These are phyloP conservation scores for Coniferiporia weirii DNA, from an alignment of 1,284 basidiomycete genomes.

Conservation along the genomic window DNA sequence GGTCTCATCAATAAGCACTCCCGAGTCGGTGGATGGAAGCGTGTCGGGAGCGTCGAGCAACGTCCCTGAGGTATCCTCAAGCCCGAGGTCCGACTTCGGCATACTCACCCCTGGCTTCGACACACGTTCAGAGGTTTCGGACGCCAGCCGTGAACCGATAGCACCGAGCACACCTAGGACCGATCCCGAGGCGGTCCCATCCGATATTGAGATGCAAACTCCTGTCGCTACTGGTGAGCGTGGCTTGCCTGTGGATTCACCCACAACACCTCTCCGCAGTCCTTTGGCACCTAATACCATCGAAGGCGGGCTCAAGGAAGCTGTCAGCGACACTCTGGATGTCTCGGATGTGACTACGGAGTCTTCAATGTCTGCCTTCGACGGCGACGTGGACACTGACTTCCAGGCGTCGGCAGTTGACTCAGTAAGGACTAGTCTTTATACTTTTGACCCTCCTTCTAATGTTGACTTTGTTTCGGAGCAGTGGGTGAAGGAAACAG, in stretches of 20 bases:
- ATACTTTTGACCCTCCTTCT: neutral
- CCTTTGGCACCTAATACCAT: neutral
- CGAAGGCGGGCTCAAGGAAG: neutral
- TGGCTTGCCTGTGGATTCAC: neutral
- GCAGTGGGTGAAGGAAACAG: conserved; percentile 1
- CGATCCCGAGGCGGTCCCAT: conserved; percentile 9
- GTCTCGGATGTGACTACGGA: neutral
- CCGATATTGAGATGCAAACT: conserved; percentile 4
- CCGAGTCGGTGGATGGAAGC: neutral
- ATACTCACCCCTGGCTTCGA: conserved; percentile 15
- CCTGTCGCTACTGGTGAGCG: conserved; percentile 2
- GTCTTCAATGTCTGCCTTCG: conserved; percentile 1
- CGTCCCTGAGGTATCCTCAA: conserved; percentile 9
- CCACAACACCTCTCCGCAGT: conserved; percentile 7
- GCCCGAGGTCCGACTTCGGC: conserved; percentile 13
- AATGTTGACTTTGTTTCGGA: neutral
- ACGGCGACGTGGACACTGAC: neutral
- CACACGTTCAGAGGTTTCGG: conserved; percentile 16
- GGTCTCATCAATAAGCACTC: neutral
- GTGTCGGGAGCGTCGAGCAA: conserved; percentile 9
- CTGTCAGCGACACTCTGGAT: neutral
- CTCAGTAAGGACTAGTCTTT: neutral
- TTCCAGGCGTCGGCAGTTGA: neutral
- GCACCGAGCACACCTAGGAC: conserved; percentile 13
- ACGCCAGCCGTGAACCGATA: conserved; percentile 13